Evolutionary conservation across 2,329 filamentous ascomycete genomes (phyloP), one percentile per base, ranked within the genome.

Genomic region (Pseudocercospora cruenta): DNA sequence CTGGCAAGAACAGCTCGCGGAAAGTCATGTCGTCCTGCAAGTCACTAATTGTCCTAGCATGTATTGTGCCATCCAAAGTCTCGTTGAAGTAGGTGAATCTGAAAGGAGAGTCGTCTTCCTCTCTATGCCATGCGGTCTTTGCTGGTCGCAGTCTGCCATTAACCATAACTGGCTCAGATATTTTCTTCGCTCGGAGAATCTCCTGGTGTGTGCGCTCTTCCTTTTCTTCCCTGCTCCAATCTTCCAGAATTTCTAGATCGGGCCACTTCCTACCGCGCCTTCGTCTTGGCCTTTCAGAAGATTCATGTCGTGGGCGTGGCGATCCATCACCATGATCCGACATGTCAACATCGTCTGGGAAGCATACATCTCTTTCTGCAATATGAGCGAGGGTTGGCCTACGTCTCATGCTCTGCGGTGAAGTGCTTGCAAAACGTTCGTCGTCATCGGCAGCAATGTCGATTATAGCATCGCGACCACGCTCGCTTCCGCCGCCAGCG

Each of bases 61-160:
- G 95, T 68, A 99, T 96, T 0, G 95, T 99, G 78, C 92, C 96
- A 74, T 93, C 91, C 63, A 98, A 93, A 69, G 97, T 93, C 77
- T 98, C 95, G 78, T 98, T 98, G 84, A 99, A 99, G 79, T 99
- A 99, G 0, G 95, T 98, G 78, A 97, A 99, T 26, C 95, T 88
- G 78, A 96, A 98, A 0, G 95, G 95, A 0, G 90, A 88, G 70
- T 97, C 94, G 67, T 97, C 94, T 69, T 95, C 92, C 61, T 92
- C 89, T 45, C 91, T 87, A 77, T 93, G 94, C 94, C 94, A 99
- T 14, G 87, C 87, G 19, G 91, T 89, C 72, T 80, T 82, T 45
- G 92, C 88, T 12, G 94, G 93, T 4, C 95, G 89, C 53, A 99
- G 82, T 62, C 95, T 88, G 0, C 95, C 95, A 66, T 94, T 94